These are phyloP conservation scores for Oryza meridionalis DNA, from an alignment of 176 grass and related monocot species.

Conservation along the genomic window DNA sequence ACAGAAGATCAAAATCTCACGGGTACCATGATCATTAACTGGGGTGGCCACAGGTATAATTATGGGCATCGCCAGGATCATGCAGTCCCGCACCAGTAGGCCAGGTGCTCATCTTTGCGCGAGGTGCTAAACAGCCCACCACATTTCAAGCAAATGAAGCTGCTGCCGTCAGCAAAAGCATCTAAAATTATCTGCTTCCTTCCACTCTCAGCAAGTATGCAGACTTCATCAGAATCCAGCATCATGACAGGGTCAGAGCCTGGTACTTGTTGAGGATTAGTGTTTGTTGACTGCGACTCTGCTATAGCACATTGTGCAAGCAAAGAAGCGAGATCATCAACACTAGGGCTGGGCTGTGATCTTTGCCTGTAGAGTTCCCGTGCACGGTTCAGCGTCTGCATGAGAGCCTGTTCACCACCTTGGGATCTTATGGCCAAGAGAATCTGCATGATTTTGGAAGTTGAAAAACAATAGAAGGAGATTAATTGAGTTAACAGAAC, in stretches of 20 bases:
- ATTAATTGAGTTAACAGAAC: neutral
- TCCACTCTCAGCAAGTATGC: slow-evolving; percentile 76
- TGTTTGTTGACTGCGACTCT: slow-evolving; percentile 56
- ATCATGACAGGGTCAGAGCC: slow-evolving; percentile 48
- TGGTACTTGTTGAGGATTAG: slow-evolving; percentile 30
- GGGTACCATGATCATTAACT: slow-evolving; percentile 34
- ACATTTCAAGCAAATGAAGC: slow-evolving; percentile 91
- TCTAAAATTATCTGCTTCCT: slow-evolving; percentile 91
- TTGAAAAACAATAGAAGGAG: slow-evolving; percentile 27
- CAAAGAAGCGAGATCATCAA: slow-evolving; percentile 77
- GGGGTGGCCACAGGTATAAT: slow-evolving; percentile 25
- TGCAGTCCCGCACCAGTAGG: slow-evolving; percentile 76
- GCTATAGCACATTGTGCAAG: slow-evolving; percentile 93
- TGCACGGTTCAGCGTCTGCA: slow-evolving; percentile 75
- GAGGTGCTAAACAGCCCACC: slow-evolving; percentile 76
- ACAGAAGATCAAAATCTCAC: slow-evolving; percentile 47
- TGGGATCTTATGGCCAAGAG: slow-evolving; percentile 78
- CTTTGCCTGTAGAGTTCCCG: slow-evolving; percentile 80
- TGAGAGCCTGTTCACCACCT: slow-evolving; percentile 79
- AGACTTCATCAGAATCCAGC: slow-evolving; percentile 59
- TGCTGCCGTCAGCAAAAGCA: slow-evolving; percentile 89
- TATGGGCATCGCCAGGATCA: slow-evolving; percentile 44
- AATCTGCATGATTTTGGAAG: slow-evolving; percentile 46
- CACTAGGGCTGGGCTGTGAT: slow-evolving; percentile 41
- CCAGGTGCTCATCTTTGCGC: slow-evolving; percentile 83